phyloP scores from a whole-genome alignment of 306 rosid genomes.

The Gastrolobium villosum region DNA sequence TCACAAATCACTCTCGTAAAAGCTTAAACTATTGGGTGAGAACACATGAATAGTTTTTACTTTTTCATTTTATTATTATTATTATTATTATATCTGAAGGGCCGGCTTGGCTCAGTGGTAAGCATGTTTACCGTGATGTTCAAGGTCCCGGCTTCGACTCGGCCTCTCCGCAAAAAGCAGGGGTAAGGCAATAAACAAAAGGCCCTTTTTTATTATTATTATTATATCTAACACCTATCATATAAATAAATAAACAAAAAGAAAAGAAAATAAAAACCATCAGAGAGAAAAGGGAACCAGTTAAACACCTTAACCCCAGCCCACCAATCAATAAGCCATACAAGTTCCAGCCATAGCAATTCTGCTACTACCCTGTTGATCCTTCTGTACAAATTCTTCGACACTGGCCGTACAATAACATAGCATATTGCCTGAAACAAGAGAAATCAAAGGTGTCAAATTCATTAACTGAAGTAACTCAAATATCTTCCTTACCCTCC shows the following conservation, averaged over 20 bases:
- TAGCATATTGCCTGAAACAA: constrained; percentile 72
- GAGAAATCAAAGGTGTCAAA: background rate
- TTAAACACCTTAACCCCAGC: constrained; percentile 78
- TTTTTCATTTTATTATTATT: no score
- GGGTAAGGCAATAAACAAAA: no score
- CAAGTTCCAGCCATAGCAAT: constrained; percentile 78
- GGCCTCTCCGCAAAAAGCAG: no score
- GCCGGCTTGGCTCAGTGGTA: no score
- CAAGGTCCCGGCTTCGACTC: no score
- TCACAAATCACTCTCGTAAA: no score
- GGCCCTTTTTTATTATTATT: no score
- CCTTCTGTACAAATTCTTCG: constrained; percentile 68
- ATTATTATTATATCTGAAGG: no score
- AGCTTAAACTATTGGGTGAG: no score
- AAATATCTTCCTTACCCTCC: background rate
- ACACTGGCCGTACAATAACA: constrained; percentile 68
- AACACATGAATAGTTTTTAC: no score
- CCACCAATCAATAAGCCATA: constrained; percentile 91
- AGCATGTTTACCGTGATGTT: no score
- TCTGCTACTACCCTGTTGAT: constrained; percentile 75
- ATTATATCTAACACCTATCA: no score
- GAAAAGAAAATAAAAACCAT: constrained; percentile 14
- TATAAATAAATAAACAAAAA: background rate
- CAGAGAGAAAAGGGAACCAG: background rate
- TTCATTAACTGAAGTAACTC: constrained; percentile 11